Evolutionary conservation across 78 protist genomes (phyloP).

Genomic region (Salpingoeca rosetta): DNA sequence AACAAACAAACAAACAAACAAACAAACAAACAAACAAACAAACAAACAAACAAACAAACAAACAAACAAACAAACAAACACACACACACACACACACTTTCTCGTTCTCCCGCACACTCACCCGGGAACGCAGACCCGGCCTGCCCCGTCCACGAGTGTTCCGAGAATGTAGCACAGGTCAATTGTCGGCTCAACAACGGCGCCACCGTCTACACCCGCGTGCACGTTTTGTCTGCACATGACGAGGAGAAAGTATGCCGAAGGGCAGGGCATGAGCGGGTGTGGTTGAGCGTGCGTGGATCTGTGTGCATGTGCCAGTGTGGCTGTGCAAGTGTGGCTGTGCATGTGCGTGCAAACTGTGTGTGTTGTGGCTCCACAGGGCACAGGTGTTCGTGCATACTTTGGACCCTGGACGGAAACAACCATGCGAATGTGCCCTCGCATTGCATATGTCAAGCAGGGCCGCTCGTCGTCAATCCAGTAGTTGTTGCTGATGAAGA

Average conservation of each 20-base stretch:
- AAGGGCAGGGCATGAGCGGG: background rate
- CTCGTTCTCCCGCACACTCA: background rate
- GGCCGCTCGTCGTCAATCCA: conserved; percentile 32
- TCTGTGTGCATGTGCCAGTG: too few species aligned
- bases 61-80: background rate
- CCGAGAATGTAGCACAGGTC: conserved; percentile 2
- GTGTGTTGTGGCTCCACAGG: conserved; percentile 3
- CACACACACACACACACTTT: background rate
- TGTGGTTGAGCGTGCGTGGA: too few species aligned
- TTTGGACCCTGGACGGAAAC: too few species aligned
- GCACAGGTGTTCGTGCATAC: too few species aligned
- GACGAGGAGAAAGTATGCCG: background rate
- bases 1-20: background rate
- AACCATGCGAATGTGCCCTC: too few species aligned
- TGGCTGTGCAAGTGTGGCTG: background rate
- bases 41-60: background rate
- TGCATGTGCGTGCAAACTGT: conserved; percentile 6
- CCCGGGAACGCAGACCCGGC: background rate
- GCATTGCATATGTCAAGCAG: conserved; percentile 22
- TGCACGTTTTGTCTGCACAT: conserved; percentile 7
- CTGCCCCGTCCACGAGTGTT: background rate
- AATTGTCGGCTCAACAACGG: conserved; percentile 19
- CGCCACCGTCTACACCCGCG: conserved; percentile 37
- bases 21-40: background rate
- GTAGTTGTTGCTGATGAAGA: conserved; percentile 10